phyloP scores from a whole-genome alignment of 2,329 filamentous ascomycete genomes.

The Pseudogymnoascus sp. region DNA sequence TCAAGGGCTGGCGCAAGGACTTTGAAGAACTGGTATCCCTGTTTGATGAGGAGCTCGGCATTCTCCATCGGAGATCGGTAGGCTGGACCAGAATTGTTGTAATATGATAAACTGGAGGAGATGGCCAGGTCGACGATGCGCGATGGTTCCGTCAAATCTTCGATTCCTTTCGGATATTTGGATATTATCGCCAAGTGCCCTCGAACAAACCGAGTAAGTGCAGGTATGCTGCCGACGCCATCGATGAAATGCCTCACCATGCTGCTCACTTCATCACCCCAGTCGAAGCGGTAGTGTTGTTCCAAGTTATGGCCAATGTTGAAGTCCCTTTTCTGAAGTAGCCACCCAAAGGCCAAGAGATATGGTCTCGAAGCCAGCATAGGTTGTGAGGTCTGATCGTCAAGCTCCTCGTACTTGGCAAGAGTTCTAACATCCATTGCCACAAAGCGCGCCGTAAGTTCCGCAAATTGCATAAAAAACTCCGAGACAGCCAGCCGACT shows the following conservation, averaged over 20 bases:
- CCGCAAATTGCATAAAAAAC: conserved; percentile 32
- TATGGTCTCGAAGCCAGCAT: conserved; percentile 40
- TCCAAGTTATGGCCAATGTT: conserved; percentile 29
- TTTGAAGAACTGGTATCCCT: conserved; percentile 39
- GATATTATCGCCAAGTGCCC: conserved; percentile 36
- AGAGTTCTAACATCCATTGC: conserved; percentile 40
- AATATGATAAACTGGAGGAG: conserved; percentile 15
- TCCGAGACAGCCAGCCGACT: conserved; percentile 22
- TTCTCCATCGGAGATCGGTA: conserved; percentile 21
- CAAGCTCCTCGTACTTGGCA: conserved; percentile 19
- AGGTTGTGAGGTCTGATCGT: conserved; percentile 28
- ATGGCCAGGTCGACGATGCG: conserved; percentile 20
- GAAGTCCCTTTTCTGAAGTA: conserved; percentile 31
- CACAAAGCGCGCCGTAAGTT: conserved; percentile 45
- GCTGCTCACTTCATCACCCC: conserved; percentile 23
- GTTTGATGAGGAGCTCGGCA: conserved; percentile 30
- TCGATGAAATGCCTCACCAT: conserved; percentile 24
- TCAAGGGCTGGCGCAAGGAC: conserved; percentile 37
- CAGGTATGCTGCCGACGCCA: conserved; percentile 36
- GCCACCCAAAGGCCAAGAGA: conserved; percentile 37
- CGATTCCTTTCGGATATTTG: conserved; percentile 39
- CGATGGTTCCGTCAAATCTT: conserved; percentile 24
- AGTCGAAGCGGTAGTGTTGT: conserved; percentile 35
- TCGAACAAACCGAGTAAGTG: conserved; percentile 38
- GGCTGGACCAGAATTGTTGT: conserved; percentile 15